phyloP scores from a whole-genome alignment of 2,329 filamentous ascomycete species.

The Fusarium miscanthi region DNA sequence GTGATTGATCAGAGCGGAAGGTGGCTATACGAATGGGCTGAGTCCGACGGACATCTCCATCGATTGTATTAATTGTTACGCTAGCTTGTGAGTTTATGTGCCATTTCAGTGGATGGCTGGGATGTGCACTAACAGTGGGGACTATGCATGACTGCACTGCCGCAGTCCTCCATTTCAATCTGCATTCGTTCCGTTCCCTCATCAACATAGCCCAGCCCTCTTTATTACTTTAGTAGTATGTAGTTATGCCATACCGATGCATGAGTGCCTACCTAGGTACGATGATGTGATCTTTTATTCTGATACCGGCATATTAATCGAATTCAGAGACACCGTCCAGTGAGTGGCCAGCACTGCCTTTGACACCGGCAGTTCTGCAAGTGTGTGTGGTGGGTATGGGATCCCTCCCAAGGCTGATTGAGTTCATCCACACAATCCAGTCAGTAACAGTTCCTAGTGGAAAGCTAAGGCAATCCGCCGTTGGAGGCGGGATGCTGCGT shows the following conservation, averaged over 20 bases:
- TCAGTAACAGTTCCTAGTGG: conserved; percentile 9
- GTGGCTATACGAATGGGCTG: conserved; percentile 37
- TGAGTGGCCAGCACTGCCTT: neutral
- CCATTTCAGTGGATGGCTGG: neutral
- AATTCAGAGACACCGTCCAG: conserved; percentile 1
- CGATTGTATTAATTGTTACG: conserved; percentile 27
- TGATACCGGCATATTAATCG: neutral
- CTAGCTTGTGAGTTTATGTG: neutral
- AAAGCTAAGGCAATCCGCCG: conserved; percentile 8
- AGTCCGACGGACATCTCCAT: conserved; percentile 23
- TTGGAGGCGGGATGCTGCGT: conserved; percentile 29
- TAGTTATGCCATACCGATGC: conserved; percentile 18
- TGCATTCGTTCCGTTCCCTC: conserved; percentile 7
- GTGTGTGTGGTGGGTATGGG: conserved; percentile 14
- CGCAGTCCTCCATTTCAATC: conserved; percentile 4
- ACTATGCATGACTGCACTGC: conserved; percentile 28
- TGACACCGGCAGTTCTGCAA: conserved; percentile 24
- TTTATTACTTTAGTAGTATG: neutral
- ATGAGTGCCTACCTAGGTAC: neutral
- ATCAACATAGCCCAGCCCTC: conserved; percentile 14
- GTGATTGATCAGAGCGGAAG: neutral
- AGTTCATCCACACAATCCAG: conserved; percentile 19
- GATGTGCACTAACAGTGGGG: conserved; percentile 12
- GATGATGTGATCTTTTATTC: conserved; percentile 6
- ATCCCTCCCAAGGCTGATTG: conserved; percentile 38